A percentile compares a stretch with the other conserved stretches of the same genome.
These are phyloP conservation scores for Leishmania martiniquensis DNA, from an alignment of 208 protist genomes.

Conservation along the genomic window DNA sequence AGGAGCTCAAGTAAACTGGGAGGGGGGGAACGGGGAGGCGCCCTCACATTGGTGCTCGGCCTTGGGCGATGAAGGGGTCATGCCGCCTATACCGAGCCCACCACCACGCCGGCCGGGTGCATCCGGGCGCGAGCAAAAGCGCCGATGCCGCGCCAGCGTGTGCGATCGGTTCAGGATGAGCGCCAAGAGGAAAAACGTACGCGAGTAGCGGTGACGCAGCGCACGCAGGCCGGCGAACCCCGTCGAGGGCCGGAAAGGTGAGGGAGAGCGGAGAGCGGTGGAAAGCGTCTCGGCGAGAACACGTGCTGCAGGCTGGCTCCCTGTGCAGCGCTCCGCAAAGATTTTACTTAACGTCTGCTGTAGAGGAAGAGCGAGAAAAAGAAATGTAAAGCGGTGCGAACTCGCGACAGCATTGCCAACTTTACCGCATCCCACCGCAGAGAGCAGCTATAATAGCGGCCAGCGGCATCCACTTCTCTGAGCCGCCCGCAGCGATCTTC, in stretches of 20 bases:
- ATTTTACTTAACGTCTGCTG: background rate
- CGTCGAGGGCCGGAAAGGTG: too few relatives aligned
- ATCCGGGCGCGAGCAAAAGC: too few relatives aligned
- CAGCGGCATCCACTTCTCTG: background rate
- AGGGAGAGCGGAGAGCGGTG: too few relatives aligned
- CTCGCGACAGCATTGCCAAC: background rate
- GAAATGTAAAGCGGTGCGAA: background rate
- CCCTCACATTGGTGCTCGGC: background rate
- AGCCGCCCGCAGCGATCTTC: background rate
- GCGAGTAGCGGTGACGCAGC: background rate
- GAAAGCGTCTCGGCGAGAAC: too few relatives aligned
- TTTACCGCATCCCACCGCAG: background rate
- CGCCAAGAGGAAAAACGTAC: background rate
- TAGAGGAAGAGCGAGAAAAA: background rate
- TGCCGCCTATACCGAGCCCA: background rate
- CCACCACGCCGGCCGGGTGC: background rate
- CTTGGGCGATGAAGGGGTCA: background rate
- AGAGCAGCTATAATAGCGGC: background rate
- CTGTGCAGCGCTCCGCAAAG: background rate
- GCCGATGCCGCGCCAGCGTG: background rate
- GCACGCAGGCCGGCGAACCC: background rate
- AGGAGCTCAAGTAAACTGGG: background rate
- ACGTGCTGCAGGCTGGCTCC: too few relatives aligned
- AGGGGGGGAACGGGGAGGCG: too few relatives aligned
- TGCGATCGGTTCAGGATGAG: background rate